Base-by-base conservation (phyloP, 2,329 filamentous ascomycete species). In the Hirsutella minnesotensis region DNA sequence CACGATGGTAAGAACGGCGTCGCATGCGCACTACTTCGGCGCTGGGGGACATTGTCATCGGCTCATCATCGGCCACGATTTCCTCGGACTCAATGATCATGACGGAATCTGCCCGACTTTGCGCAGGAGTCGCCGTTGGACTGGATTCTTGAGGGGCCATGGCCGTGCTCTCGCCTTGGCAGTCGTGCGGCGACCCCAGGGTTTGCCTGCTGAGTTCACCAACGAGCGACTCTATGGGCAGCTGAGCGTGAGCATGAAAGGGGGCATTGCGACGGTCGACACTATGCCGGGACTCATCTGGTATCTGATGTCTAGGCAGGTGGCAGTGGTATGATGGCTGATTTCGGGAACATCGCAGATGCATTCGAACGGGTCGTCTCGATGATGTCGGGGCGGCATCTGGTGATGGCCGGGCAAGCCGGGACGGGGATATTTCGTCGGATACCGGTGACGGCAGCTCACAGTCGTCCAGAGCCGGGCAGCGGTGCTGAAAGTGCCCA, bases 151-250 rank as follows among this genome's bases (percentile, higher is more conserved):
- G 15, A 16, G 15, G 33, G 9, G n/a, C 33, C 16, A 18, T 16
- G 13, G 30, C 30, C 30, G 13, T 35, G 15, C 15, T 16, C 8
- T 18, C 15, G 15, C 15, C n/a, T 9, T 9, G 20, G 22, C 29
- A 19, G 9, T 12, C 18, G 37, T 40, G 10, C 15, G 15, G n/a
- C 4, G 37, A 5, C 16, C 30, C 35, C 37, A 44, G 24, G 1
- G 46, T 44, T 12, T 47, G 44, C 37, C 29, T 30, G 30, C 36
- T 38, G 2, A 46, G 15, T 22, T 21, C 31, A 10, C 35, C 42
- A n/a, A 44, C 39, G 16, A 41, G 38, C 19, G 37, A 39, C 33
- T 39, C 39, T 15, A 45, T 35, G 38, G 47, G 46, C 38, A 38
- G 33, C 16, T 35, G 33, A 18, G 15, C 5, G 3, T n/a, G n/a